Evolutionary conservation across 2,329 filamentous ascomycete genomes (phyloP), one percentile per base, ranked within the genome.

Genomic region (Colletotrichum sublineola): DNA sequence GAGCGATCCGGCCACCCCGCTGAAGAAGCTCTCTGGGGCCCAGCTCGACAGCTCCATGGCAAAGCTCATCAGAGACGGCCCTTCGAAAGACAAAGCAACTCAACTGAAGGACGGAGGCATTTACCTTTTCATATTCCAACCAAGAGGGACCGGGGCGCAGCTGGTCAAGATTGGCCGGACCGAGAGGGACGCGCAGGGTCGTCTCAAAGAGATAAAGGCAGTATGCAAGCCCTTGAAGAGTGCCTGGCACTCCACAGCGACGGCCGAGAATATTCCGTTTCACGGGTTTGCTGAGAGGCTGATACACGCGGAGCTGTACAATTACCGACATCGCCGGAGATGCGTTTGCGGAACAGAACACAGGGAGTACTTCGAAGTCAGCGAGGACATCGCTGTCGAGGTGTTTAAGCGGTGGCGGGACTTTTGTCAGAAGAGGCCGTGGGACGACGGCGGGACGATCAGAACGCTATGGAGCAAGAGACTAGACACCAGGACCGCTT

Each of bases 331-430:
- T 31, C 11, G 24, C 6, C 53, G 36, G 42, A 11, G 2, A 20
- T 69, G 67, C 7, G 3, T 3, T 1, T 69, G 67, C 44, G 20
- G 12, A 0, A 31, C 8, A 1, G 38, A 3, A 5, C 67, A 69
- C 18, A 66, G 24, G 2, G 67, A 69, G 56, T 69, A 69, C 29
- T 69, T 66, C 2, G 15, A 52, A 18, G 67, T 66, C n/a, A 46
- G 53, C 29, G 67, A 69, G 12, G 52, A 66, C 3, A 6, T 53
- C 29, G 67, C 62, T 11, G 20, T 65, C 14, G 52, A 66, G 20
- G 67, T 53, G 1, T 64, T 57, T 8, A 8, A 20, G 15, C 44
- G 67, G 42, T 69, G 67, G 67, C 29, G 52, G n/a, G 46, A 58
- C 5, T 69, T 69, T 46, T 69, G 67, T 14, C 7, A 29, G 11